These are phyloP conservation scores for Syzygium jambos DNA, from an alignment of 345 rosid species.

Conservation along the genomic window DNA sequence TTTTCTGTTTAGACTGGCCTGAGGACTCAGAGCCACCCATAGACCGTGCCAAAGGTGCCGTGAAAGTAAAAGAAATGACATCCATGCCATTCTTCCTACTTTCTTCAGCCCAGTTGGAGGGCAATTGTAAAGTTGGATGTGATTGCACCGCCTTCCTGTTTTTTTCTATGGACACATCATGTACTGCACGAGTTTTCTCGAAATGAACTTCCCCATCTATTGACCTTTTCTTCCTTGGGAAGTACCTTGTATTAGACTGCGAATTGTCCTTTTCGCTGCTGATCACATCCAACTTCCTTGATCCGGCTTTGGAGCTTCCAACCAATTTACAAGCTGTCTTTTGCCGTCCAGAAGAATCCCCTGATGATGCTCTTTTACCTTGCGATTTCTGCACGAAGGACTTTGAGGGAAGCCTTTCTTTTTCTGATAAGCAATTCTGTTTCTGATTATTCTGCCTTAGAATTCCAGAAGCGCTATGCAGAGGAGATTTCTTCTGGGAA, in stretches of 20 bases:
- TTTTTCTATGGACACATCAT: slow-evolving; percentile 15
- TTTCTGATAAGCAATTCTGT: slow-evolving; percentile 50
- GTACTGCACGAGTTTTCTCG: slow-evolving; percentile 28
- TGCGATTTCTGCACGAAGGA: slow-evolving; percentile 21
- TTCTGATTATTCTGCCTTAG: slow-evolving; percentile 88
- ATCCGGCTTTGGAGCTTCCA: slow-evolving; percentile 36
- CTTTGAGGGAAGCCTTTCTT: slow-evolving; percentile 38
- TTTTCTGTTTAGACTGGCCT: slow-evolving; percentile 19
- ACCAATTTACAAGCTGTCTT: slow-evolving; percentile 24
- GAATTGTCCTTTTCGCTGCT: slow-evolving; percentile 33
- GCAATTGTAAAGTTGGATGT: slow-evolving; percentile 17
- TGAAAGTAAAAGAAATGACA: slow-evolving; percentile 77
- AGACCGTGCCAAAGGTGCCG: slow-evolving; percentile 54
- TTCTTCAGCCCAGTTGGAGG: slow-evolving; percentile 41
- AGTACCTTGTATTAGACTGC: slow-evolving; percentile 18
- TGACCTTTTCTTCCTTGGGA: slow-evolving; percentile 57
- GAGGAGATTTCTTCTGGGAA: slow-evolving; percentile 37
- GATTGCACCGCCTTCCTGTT: slow-evolving; percentile 25
- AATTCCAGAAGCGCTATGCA: slow-evolving; percentile 35
- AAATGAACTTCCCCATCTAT: slow-evolving; percentile 35
- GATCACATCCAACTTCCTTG: slow-evolving; percentile 41
- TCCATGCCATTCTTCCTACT: slow-evolving; percentile 59
- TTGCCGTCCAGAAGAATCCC: slow-evolving; percentile 22
- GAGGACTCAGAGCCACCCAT: slow-evolving; percentile 23
- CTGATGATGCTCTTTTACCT: slow-evolving; percentile 27